Evolutionary conservation across 1,139 yeast species (phyloP).

Genomic region (Lodderomyces orthopsilosis): DNA sequence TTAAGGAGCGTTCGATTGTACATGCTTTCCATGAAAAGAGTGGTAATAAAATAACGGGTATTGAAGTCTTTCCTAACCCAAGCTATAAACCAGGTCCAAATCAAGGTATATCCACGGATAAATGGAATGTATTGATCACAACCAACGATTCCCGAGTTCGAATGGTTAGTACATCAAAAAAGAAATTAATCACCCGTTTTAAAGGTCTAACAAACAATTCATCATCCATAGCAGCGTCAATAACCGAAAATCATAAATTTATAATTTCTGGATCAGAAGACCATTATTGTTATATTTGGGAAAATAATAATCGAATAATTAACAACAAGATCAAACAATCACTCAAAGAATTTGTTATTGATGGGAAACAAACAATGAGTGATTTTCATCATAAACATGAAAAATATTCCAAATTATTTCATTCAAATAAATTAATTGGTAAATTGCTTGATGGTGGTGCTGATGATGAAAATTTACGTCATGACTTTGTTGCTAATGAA

Average conservation of each 20-base stretch:
- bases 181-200: slow-evolving; percentile 61
- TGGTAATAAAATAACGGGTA: slow-evolving; percentile 44
- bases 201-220: slow-evolving; percentile 72
- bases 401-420: slow-evolving; percentile 29
- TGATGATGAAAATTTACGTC: slow-evolving; percentile 17
- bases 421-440: slow-evolving; percentile 32
- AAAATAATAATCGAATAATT: slow-evolving; percentile 40
- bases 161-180: slow-evolving; percentile 55
- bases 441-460: slow-evolving; percentile 23
- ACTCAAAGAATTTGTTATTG: slow-evolving; percentile 33
- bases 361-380: slow-evolving; percentile 34
- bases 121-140: slow-evolving; percentile 51
- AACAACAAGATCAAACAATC: slow-evolving; percentile 37
- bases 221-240: slow-evolving; percentile 67
- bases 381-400: slow-evolving; percentile 33
- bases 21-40: slow-evolving; percentile 26
- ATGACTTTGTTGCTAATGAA: slow-evolving; percentile 41
- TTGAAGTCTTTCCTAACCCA: slow-evolving; percentile 28
- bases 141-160: slow-evolving; percentile 82
- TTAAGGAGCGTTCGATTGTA: slow-evolving; percentile 28
- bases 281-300: slow-evolving; percentile 75
- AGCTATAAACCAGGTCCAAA: slow-evolving; percentile 12
- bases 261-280: slow-evolving; percentile 65
- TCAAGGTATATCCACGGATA: slow-evolving; percentile 11
- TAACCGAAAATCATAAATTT: slow-evolving; percentile 53